Evolutionary conservation across 1,284 basidiomycete species (phyloP).

Genomic region (Leccinum colubrinum): DNA sequence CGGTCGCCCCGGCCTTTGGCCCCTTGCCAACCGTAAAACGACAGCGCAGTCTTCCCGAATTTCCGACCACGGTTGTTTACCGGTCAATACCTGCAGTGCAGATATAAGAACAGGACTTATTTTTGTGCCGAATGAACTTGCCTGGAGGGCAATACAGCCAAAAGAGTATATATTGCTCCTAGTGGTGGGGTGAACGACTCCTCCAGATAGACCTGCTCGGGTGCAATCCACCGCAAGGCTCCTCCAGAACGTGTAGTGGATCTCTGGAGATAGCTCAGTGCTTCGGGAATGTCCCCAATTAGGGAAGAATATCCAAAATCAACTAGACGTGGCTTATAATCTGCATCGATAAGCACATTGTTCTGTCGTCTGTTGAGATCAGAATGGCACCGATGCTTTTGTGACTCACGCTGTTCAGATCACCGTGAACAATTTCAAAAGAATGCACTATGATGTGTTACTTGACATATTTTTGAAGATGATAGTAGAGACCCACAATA

Average conservation of each 20-base stretch:
- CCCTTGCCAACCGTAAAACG: neutral
- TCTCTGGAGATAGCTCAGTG: neutral
- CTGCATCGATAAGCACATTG: too few relatives aligned
- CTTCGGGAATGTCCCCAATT: too few relatives aligned
- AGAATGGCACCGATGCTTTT: too few relatives aligned
- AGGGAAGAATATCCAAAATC: too few relatives aligned
- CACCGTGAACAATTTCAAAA: too few relatives aligned
- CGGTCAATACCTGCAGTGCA: neutral
- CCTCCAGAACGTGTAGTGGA: neutral
- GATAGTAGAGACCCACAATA: too few relatives aligned
- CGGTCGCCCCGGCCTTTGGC: neutral
- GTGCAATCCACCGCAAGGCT: neutral
- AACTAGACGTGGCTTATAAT: too few relatives aligned
- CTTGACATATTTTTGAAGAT: too few relatives aligned
- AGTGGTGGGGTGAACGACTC: neutral
- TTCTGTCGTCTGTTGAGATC: too few relatives aligned
- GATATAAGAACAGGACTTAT: neutral
- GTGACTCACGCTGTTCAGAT: too few relatives aligned
- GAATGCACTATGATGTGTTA: too few relatives aligned
- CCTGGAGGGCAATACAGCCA: neutral
- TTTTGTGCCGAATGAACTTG: neutral
- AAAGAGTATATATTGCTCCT: neutral
- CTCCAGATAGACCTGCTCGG: neutral
- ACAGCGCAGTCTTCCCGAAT: neutral
- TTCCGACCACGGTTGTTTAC: neutral